Evolutionary conservation across 2,329 filamentous ascomycete genomes (phyloP).

Genomic region (Pseudogymnoascus sp.): DNA sequence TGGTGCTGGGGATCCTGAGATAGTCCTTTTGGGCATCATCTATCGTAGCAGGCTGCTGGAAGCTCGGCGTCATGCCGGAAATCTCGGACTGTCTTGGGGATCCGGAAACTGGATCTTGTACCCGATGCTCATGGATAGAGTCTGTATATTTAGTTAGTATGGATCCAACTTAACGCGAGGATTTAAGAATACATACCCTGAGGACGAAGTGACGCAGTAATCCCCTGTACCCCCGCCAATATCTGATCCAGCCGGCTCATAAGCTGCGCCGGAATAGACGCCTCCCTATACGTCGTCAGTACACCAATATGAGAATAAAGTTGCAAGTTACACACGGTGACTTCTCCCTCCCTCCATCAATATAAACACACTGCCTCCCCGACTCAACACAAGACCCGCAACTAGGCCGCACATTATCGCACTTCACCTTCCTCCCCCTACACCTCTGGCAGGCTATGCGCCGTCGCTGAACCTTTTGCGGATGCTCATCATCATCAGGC

Average conservation of each 20-base stretch:
- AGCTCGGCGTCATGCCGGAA: neutral
- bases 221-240: slow-evolving; percentile 9
- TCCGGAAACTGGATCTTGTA: neutral
- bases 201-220: slow-evolving; percentile 8
- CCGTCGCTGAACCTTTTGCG: neutral
- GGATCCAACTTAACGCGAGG: too few relatives aligned
- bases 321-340: neutral
- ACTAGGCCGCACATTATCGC: slow-evolving; percentile 21
- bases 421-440: slow-evolving; percentile 25
- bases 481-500: neutral
- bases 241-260: slow-evolving; percentile 19
- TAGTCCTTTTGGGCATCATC: slow-evolving; percentile 15
- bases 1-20: slow-evolving; percentile 23
- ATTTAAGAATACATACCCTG: neutral
- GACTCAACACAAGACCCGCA: slow-evolving; percentile 20
- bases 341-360: slow-evolving; percentile 1
- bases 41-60: neutral
- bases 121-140: neutral
- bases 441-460: slow-evolving; percentile 23
- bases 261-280: slow-evolving; percentile 12
- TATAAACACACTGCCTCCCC: slow-evolving; percentile 22
- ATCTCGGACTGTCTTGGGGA: neutral
- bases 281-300: neutral
- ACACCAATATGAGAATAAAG: neutral
- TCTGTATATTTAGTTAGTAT: neutral